Evolutionary conservation across 768 basidiomycete species (phyloP).

Genomic region (Tephrocybe sp.): DNA sequence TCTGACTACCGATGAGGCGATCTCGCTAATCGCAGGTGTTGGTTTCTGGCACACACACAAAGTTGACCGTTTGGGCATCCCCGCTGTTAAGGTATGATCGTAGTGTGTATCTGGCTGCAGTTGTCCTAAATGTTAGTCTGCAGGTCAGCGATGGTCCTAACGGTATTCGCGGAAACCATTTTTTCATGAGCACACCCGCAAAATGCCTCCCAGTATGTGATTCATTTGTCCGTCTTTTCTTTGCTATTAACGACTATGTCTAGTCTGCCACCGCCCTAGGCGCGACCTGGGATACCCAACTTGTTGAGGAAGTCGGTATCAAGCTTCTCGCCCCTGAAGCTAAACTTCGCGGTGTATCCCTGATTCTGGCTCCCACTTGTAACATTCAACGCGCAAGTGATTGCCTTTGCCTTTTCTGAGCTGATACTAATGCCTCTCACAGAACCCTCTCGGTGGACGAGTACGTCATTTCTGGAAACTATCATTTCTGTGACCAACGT

Average conservation of each 20-base stretch:
- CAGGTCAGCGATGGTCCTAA: slow-evolving; percentile 82
- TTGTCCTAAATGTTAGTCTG: neutral
- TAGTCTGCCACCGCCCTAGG: slow-evolving; percentile 70
- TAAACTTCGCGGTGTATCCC: slow-evolving; percentile 63
- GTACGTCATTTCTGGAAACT: slow-evolving; percentile 29
- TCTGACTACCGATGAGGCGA: slow-evolving; percentile 72
- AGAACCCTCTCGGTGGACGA: slow-evolving; percentile 72
- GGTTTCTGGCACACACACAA: slow-evolving; percentile 76
- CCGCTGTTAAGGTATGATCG: slow-evolving; percentile 58
- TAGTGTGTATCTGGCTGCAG: neutral
- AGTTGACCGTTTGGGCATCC: slow-evolving; percentile 64
- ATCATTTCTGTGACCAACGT: neutral
- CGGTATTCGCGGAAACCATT: slow-evolving; percentile 69
- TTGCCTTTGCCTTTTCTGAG: neutral
- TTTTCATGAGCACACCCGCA: slow-evolving; percentile 79
- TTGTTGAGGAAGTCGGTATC: slow-evolving; percentile 59
- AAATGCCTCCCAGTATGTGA: slow-evolving; percentile 66
- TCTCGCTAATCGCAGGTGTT: slow-evolving; percentile 67
- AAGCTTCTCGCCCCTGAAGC: slow-evolving; percentile 71
- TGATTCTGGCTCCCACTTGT: slow-evolving; percentile 77
- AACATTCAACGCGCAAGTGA: slow-evolving; percentile 72
- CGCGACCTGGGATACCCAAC: slow-evolving; percentile 68
- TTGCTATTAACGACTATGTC: neutral
- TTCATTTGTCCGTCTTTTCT: neutral
- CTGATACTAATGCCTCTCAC: slow-evolving; percentile 3